Conservation (phyloP, 176 grass and related monocot species). For the Melocanna baccifera region DNA sequence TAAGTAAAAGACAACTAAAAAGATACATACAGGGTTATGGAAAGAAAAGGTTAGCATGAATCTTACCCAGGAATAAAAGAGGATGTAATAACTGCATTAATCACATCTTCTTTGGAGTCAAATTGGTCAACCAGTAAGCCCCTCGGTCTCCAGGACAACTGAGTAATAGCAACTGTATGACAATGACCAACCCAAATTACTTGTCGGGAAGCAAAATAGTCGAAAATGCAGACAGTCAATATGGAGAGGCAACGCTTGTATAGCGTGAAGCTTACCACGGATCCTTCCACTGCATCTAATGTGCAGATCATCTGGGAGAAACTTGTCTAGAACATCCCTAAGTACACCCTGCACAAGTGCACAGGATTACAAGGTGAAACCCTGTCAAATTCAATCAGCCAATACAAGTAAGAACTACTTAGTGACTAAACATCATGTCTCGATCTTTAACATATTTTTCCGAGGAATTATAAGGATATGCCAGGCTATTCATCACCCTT, state of each 20-base stretch:
- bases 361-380: constrained; percentile 17
- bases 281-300: constrained; percentile 84
- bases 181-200: neutral
- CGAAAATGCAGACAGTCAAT: neutral
- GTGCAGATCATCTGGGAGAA: constrained; percentile 91
- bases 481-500: neutral
- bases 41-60: neutral
- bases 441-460: constrained; percentile 5
- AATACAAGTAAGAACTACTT: constrained; percentile 12
- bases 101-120: constrained; percentile 90
- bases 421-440: neutral
- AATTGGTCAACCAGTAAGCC: constrained; percentile 92
- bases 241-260: neutral
- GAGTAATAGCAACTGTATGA: constrained; percentile 82
- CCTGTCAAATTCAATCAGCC: neutral
- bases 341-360: constrained; percentile 68
- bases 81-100: constrained; percentile 86
- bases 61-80: constrained; percentile 97
- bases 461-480: neutral
- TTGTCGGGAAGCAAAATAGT: neutral
- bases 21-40: neutral
- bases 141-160: constrained; percentile 76
- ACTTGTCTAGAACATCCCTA: constrained; percentile 65
- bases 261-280: constrained; percentile 49
- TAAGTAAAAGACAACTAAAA: neutral